Percentiles rank a stretch among this genome's conserved stretches.
Conservation (phyloP, 2,329 filamentous ascomycete genomes). For the Beauveria bassiana region DNA sequence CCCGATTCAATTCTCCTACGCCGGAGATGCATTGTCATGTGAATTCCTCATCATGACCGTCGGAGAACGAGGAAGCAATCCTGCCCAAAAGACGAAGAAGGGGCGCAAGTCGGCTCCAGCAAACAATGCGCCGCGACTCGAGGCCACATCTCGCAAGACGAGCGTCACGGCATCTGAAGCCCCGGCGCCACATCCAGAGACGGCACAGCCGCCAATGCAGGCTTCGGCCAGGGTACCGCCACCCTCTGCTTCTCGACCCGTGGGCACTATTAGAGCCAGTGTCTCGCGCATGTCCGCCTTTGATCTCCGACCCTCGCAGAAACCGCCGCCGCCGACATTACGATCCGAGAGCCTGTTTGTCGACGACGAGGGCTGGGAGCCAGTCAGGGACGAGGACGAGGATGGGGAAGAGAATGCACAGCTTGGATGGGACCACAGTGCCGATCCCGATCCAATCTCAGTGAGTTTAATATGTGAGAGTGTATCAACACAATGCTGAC, state of each 20-base stretch:
- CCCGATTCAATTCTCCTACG: constrained; percentile 67
- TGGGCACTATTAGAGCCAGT: constrained; percentile 27
- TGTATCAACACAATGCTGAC: constrained; percentile 20
- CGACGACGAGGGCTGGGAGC: constrained; percentile 72
- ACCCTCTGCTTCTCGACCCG: constrained; percentile 25
- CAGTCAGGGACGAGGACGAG: constrained; percentile 51
- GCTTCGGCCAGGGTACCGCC: constrained; percentile 20
- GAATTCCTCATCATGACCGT: constrained; percentile 80
- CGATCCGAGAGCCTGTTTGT: constrained; percentile 65
- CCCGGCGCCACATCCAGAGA: constrained; percentile 11
- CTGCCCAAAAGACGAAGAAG: constrained; percentile 41
- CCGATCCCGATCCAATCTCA: constrained; percentile 42
- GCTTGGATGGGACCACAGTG: constrained; percentile 67
- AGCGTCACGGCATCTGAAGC: constrained; percentile 31
- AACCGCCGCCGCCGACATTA: constrained; percentile 47
- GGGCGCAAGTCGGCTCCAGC: constrained; percentile 31
- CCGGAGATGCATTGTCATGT: constrained; percentile 58
- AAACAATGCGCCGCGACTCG: constrained; percentile 33
- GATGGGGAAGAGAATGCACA: constrained; percentile 59
- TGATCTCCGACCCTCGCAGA: constrained; percentile 45
- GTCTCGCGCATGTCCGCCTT: constrained; percentile 30
- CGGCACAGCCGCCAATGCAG: constrained; percentile 13
- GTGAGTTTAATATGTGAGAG: constrained; percentile 32
- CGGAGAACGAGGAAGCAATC: constrained; percentile 51
- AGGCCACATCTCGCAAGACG: constrained; percentile 39